Percentiles rank a stretch among this genome's conserved stretches.
These are phyloP conservation scores for Sicyos baderoa DNA, from an alignment of 306 rosid species.

Conservation along the genomic window DNA sequence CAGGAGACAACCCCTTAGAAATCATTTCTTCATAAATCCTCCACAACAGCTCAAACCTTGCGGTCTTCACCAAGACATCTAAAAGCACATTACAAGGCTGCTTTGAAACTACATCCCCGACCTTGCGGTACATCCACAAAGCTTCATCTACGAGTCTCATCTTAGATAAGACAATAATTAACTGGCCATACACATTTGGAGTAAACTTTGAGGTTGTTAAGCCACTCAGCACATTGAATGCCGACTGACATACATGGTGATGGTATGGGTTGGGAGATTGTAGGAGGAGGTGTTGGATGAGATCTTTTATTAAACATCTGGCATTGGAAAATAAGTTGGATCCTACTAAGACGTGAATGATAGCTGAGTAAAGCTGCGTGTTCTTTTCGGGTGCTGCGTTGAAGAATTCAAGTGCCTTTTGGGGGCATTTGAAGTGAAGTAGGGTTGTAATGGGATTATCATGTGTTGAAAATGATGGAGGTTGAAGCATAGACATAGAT, in stretches of 20 bases:
- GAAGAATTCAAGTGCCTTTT: constrained; percentile 35
- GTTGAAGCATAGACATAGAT: not conserved
- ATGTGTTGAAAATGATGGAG: constrained; percentile 15
- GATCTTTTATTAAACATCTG: constrained; percentile 41
- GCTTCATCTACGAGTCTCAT: constrained; percentile 52
- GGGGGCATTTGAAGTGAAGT: constrained; percentile 26
- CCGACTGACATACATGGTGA: constrained; percentile 21
- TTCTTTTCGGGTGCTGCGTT: constrained; percentile 16
- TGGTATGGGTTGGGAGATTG: constrained; percentile 31
- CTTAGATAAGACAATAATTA: constrained; percentile 36
- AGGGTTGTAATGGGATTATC: constrained; percentile 22
- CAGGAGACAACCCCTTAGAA: constrained; percentile 41
- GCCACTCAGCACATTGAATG: constrained; percentile 34
- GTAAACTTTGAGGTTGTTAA: constrained; percentile 26
- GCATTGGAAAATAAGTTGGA: constrained; percentile 31
- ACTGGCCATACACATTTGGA: constrained; percentile 34
- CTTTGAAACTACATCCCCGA: constrained; percentile 27
- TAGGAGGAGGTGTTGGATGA: constrained; percentile 30
- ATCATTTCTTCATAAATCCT: constrained; percentile 36
- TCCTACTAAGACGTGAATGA: constrained; percentile 33
- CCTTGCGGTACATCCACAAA: constrained; percentile 32
- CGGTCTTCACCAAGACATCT: constrained; percentile 38
- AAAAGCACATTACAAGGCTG: constrained; percentile 56
- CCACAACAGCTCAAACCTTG: constrained; percentile 38
- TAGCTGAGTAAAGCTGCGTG: constrained; percentile 32